Evolutionary conservation across 176 grass and related monocot species (phyloP), one percentile per base, ranked within the genome.

Genomic region (Oropetium thomaeum): DNA sequence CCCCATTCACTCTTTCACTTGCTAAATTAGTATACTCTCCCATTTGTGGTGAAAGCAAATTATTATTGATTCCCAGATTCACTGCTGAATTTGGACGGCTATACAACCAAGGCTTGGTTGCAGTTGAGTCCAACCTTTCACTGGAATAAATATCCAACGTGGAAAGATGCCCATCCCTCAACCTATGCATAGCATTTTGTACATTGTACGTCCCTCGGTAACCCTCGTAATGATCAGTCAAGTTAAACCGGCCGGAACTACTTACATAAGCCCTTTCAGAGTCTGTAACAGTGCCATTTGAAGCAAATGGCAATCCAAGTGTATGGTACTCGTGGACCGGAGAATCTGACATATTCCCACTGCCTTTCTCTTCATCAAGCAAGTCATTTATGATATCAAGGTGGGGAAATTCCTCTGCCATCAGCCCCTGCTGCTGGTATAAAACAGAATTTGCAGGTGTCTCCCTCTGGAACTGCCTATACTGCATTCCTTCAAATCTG

Each of bases 361-460:
- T 81, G 65, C 54, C 76, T 70, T 89, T 88, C 80, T 93, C 93
- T 67, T 90, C 91, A 43, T 90, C 93, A 78, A 97, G 85, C 65
- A 97, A 88, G 66, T 93, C 93, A 87, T 97, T 90, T 74, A 93
- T 97, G 67, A 97, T 97, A 77, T 90, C 93, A 83, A 97, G 84
- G 74, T 97, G 93, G 0, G 93, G 93, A 47, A 97, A 97, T 67
- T 97, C 93, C 63, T 97, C 87, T 10, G 76, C 85, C 37, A 90
- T 74, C 64, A 69, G 68, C 25, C 67, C 89, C 72, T 77, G 84
- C 48, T 69, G 61, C 74, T 96, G 92, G 59, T 55, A 63, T 19
- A 73, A 55, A 19, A 43, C 48, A 82, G 33, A 67, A 48, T 38
- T 83, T 59, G 76, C 34, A 77, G 69, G 81, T 39, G 82, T 74